Percentiles rank a stretch among this genome's conserved stretches.
phyloP scores from a whole-genome alignment of 768 basidiomycete genomes.

The Suillus tomentosus region DNA sequence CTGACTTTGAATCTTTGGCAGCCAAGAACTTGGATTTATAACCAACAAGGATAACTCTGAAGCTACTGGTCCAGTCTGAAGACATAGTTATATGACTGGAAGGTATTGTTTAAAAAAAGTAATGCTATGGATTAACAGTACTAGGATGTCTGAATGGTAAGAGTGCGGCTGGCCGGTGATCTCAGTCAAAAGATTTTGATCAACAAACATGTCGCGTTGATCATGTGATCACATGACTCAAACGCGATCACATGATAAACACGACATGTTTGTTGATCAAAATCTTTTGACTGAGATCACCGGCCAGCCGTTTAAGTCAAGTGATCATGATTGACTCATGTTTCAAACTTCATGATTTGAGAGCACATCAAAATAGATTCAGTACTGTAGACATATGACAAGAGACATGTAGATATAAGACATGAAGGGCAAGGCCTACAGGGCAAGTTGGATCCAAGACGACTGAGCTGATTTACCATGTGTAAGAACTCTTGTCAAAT shows the following conservation, averaged over 20 bases:
- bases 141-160: neutral
- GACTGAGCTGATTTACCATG: neutral
- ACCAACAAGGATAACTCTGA: too few relatives aligned
- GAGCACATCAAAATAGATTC: slow-evolving; percentile 2
- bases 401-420: slow-evolving; percentile 3
- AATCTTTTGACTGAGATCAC: too few relatives aligned
- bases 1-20: too few relatives aligned
- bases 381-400: neutral
- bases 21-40: too few relatives aligned
- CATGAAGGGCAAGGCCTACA: slow-evolving; percentile 2
- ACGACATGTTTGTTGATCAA: too few relatives aligned
- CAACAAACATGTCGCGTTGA: neutral
- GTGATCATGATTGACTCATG: too few relatives aligned
- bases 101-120: slow-evolving; percentile 1
- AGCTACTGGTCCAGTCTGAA: too few relatives aligned
- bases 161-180: neutral
- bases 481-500: neutral
- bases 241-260: neutral
- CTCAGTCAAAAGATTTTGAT: neutral
- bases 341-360: neutral
- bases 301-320: too few relatives aligned
- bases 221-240: neutral
- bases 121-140: slow-evolving; percentile 2
- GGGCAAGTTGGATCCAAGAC: neutral
- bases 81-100: neutral